Base-by-base conservation (phyloP, 2,329 filamentous ascomycete genomes). In the Aspergillus uvarum region DNA sequence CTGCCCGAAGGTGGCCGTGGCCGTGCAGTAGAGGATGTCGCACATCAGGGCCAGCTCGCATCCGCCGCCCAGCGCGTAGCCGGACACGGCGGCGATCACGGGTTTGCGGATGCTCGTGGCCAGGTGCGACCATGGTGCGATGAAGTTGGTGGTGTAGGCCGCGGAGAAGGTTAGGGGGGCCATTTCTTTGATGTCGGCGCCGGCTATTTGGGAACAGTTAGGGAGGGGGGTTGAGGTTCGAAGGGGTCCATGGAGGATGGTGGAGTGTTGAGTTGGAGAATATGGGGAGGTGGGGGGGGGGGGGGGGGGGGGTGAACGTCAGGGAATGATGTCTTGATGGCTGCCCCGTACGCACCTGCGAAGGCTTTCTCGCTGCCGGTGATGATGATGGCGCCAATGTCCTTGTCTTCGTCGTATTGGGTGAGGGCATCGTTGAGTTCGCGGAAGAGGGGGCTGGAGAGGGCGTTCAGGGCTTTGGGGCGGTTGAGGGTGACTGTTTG, bases 111-210 rank as follows among this genome's bases (percentile, higher is more conserved):
- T 83, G 63, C 86, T 83, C 21, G 88, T 91, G 26, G 92, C 90
- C 51, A 97, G 85, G 64, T 89, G 84, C 5, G 92, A 96, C 95
- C 95, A 99, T 10, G 87, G 87, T 75, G 96, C 92, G 77, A 99
- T 98, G 77, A 99, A 99, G 73, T 96, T 91, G 67, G 82, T 87
- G 51, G 87, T 90, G 81, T 97, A 98, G 44, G 95, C 94, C 65
- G 89, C 82, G 64, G 90, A 86, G 79, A 99, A 99, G 58, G 89
- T 93, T 44, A 97, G 86, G 62, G 92, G 88, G 31, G 92, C 90
- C 95, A 99, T 99, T 79, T 99, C 95, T 79, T 98, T 98, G 82
- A 99, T 99, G 78, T 99, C 95, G 62, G 95, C 95, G 54, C 95
- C 95, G 49, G 95, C 94, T 74, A 70, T 56, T 12, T 35, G 12